Evolutionary conservation across 179 eudicot genomes (phyloP), one percentile per base, ranked within the genome.

Genomic region (Sideroxylon spinosum): DNA sequence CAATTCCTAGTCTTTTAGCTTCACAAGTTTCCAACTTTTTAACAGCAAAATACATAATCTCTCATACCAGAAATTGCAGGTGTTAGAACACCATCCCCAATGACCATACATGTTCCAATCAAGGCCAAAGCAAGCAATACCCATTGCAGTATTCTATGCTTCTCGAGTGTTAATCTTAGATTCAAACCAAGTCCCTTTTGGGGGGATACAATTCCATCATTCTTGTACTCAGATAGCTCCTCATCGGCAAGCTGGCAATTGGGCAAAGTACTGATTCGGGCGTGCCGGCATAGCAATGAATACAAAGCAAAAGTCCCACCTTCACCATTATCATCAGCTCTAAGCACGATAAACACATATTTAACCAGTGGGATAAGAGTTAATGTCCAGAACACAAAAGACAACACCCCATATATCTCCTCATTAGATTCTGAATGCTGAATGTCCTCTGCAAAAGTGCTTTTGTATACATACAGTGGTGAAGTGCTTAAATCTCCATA

Each of bases 281-380:
- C 97, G 57, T 95, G 96, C 55, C 99, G 88, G 82, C 98, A 95
- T 2, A 95, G 84, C 49, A 95, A 71, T 0, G 99, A 82, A 79
- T 95, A 95, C 84, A 95, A 80, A 73, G 99, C 99, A 87, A 95
- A 93, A 75, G 99, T 93, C 9, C 99, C 98, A 8, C 99, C 99
- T 90, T 95, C 99, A 46, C 99, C 99, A 92, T 95, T 95, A 73
- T 95, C 98, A 84, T 93, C 93, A 55, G 98, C 98, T 91, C 90
- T 94, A 50, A 95, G 97, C 62, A 95, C 98, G 67, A 95, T 92
- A 74, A 95, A 93, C 77, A 95, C 98, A 76, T 95, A 95, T 69
- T 93, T 95, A 11, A 95, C 82, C 53, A 93, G 80, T 60, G 99
- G 98, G 11, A 95, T 84, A 19, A 95, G 83, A 19, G 99, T 95